These are phyloP conservation scores for Russula virescens DNA, from an alignment of 768 basidiomycete genomes.

Conservation along the genomic window DNA sequence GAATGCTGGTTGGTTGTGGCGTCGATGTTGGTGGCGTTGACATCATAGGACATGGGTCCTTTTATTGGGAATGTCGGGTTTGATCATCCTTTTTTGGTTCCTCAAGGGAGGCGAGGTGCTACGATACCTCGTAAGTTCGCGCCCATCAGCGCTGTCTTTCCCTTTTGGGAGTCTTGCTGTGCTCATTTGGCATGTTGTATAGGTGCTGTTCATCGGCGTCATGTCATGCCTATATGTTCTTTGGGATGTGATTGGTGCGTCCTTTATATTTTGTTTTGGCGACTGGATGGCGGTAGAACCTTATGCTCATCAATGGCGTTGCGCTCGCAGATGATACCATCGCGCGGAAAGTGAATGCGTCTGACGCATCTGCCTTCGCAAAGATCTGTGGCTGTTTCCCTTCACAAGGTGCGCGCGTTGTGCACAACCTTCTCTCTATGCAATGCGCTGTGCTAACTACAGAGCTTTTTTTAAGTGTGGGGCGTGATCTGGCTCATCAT, in stretches of 20 bases:
- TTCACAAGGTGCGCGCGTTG: slow-evolving; percentile 53
- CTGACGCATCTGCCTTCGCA: slow-evolving; percentile 83
- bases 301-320: neutral
- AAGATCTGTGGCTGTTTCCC: slow-evolving; percentile 82
- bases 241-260: slow-evolving; percentile 81
- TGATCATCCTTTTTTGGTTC: slow-evolving; percentile 83
- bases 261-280: slow-evolving; percentile 3
- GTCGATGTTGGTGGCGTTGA: neutral
- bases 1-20: neutral
- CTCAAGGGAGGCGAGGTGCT: slow-evolving; percentile 68
- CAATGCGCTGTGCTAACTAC: neutral
- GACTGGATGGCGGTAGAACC: neutral
- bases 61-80: slow-evolving; percentile 70
- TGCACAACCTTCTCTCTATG: neutral
- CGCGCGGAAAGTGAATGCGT: slow-evolving; percentile 76
- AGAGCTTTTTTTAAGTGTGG: slow-evolving; percentile 52
- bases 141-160: neutral
- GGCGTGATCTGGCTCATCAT: slow-evolving; percentile 82
- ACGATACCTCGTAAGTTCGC: slow-evolving; percentile 57
- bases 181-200: neutral
- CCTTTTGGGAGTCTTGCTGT: too few relatives aligned
- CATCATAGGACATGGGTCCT: slow-evolving; percentile 71
- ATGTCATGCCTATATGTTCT: slow-evolving; percentile 86
- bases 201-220: slow-evolving; percentile 78
- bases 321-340: slow-evolving; percentile 71